These are phyloP conservation scores for Ramaria sp. DNA, from an alignment of 768 basidiomycete species.

Conservation along the genomic window DNA sequence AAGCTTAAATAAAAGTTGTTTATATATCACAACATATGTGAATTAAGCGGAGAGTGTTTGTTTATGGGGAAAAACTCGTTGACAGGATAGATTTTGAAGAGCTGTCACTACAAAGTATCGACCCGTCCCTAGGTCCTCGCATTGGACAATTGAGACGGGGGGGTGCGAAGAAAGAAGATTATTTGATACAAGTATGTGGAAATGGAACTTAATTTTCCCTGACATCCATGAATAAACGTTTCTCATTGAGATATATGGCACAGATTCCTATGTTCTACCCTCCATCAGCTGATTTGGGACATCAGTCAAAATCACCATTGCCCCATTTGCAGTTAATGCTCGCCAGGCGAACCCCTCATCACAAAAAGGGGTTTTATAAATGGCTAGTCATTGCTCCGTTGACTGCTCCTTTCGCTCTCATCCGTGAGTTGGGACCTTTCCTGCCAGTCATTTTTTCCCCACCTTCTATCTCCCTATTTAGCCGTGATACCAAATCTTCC, in stretches of 20 bases:
- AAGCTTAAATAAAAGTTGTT: neutral
- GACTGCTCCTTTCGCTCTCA: constrained; percentile 64
- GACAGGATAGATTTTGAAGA: constrained; percentile 77
- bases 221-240: neutral
- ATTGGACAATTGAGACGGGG: constrained; percentile 13
- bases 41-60: constrained; percentile 44
- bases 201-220: neutral
- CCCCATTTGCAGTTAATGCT: constrained; percentile 42
- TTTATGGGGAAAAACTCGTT: constrained; percentile 54
- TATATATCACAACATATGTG: no score
- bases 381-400: constrained; percentile 62
- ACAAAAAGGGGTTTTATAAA: constrained; percentile 51
- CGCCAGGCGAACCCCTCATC: constrained; percentile 44
- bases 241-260: neutral
- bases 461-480: constrained; percentile 18
- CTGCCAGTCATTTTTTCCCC: neutral
- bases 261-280: constrained; percentile 58
- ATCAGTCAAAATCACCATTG: constrained; percentile 22
- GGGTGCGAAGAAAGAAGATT: neutral
- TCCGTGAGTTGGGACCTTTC: constrained; percentile 42
- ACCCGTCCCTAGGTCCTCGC: constrained; percentile 57
- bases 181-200: constrained; percentile 6
- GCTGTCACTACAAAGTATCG: constrained; percentile 58
- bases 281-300: constrained; percentile 26
- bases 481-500: constrained; percentile 77